Percentiles rank a stretch among this genome's conserved stretches.
These are phyloP conservation scores for Chloromonas sp. DNA, from an alignment of 163 green algal species.

Conservation along the genomic window DNA sequence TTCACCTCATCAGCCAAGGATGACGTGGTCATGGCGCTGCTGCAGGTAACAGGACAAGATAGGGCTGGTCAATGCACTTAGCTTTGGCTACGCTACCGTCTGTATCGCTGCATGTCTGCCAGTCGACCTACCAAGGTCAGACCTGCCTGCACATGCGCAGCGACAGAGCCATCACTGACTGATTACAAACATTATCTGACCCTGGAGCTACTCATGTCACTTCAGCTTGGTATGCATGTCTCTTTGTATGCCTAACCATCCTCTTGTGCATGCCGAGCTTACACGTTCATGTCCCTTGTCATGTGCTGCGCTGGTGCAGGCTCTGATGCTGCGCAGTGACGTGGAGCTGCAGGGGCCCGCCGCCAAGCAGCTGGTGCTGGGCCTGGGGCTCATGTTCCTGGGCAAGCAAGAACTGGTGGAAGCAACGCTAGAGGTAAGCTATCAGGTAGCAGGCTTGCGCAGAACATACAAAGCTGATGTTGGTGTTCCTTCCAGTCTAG, in stretches of 20 bases:
- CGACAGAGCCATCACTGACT: not conserved
- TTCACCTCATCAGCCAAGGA: conserved; percentile 76
- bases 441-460: not conserved
- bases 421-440: conserved; percentile 80
- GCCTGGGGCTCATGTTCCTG: conserved; percentile 26
- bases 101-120: not conserved
- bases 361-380: conserved; percentile 20
- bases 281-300: not conserved
- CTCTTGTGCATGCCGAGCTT: not conserved
- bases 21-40: conserved; percentile 67
- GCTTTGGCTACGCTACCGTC: not conserved
- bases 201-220: not conserved
- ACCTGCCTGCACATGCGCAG: not conserved
- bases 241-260: not conserved
- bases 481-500: not conserved
- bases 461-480: not conserved
- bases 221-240: not conserved
- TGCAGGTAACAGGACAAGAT: conserved; percentile 22
- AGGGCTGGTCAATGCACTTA: not conserved
- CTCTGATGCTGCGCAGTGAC: conserved; percentile 12
- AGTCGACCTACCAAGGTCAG: not conserved
- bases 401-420: conserved; percentile 79
- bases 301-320: not conserved
- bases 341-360: conserved; percentile 7
- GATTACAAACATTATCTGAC: not conserved